phyloP scores from a whole-genome alignment of 352 stramenopile species.

The Globisporangium perplexum region DNA sequence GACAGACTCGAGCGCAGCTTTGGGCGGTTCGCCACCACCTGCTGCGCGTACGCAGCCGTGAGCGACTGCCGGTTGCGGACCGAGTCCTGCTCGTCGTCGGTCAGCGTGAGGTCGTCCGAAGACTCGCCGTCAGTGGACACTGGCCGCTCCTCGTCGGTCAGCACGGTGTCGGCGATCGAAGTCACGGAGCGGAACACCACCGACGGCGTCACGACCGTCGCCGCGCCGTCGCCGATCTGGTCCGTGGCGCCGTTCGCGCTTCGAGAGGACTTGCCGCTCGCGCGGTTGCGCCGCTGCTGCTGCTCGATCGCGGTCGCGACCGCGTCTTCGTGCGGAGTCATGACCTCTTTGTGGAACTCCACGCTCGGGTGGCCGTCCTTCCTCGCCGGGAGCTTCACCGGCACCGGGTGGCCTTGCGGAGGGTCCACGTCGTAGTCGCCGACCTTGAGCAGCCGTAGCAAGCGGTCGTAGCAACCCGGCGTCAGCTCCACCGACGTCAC shows the following conservation, averaged over 20 bases:
- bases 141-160: slow-evolving; percentile 11
- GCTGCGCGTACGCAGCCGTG: neutral
- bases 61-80: neutral
- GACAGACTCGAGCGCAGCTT: slow-evolving; percentile 3
- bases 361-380: slow-evolving; percentile 16
- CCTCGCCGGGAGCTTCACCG: slow-evolving; percentile 3
- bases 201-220: slow-evolving; percentile 16
- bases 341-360: slow-evolving; percentile 16
- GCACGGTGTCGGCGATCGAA: slow-evolving; percentile 23
- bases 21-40: neutral
- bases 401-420: slow-evolving; percentile 9
- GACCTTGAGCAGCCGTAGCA: slow-evolving; percentile 57
- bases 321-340: slow-evolving; percentile 13
- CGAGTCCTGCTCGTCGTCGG: neutral
- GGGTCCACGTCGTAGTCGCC: slow-evolving; percentile 38
- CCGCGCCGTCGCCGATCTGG: slow-evolving; percentile 4
- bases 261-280: neutral
- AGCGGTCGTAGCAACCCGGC: slow-evolving; percentile 27
- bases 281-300: slow-evolving; percentile 1
- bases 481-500: slow-evolving; percentile 37
- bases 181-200: slow-evolving; percentile 12
- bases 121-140: slow-evolving; percentile 1
- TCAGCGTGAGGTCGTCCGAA: neutral
- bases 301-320: slow-evolving; percentile 1
- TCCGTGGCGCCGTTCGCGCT: slow-evolving; percentile 4